Conservation (phyloP, 495 filamentous ascomycete species). For the Cryomyces antarcticus region DNA sequence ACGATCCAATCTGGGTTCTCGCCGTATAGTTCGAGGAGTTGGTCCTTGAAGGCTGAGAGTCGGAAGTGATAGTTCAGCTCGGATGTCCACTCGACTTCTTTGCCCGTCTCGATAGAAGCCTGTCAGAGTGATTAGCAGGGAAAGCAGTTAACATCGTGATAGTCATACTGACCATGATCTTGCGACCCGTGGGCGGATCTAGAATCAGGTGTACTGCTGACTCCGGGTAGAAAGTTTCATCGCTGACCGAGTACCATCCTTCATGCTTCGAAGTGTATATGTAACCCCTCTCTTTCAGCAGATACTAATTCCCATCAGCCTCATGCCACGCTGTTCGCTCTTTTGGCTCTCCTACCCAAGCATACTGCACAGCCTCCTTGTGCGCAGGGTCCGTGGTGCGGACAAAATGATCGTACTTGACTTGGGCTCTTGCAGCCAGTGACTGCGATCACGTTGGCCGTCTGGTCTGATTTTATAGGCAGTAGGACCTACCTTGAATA, state of each 20-base stretch:
- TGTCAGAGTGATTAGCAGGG: slow-evolving; percentile 11
- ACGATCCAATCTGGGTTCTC: slow-evolving; percentile 50
- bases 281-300: slow-evolving; percentile 51
- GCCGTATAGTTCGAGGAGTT: slow-evolving; percentile 57
- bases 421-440: slow-evolving; percentile 43
- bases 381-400: slow-evolving; percentile 75
- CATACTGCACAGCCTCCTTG: slow-evolving; percentile 68
- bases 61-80: slow-evolving; percentile 92
- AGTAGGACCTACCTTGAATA: slow-evolving; percentile 27
- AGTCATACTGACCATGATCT: slow-evolving; percentile 36
- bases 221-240: slow-evolving; percentile 87
- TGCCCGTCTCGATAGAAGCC: slow-evolving; percentile 68
- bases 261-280: slow-evolving; percentile 76
- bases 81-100: slow-evolving; percentile 85
- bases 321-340: neutral
- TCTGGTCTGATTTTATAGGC: neutral
- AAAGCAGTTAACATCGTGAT: neutral
- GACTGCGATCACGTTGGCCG: slow-evolving; percentile 8
- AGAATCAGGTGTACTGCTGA: slow-evolving; percentile 48
- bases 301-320: slow-evolving; percentile 19
- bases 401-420: slow-evolving; percentile 70
- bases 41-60: slow-evolving; percentile 56
- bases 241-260: slow-evolving; percentile 92
- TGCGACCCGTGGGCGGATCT: slow-evolving; percentile 62
- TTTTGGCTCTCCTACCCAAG: slow-evolving; percentile 39